A percentile compares a stretch with the other conserved stretches of the same genome.
Conservation (phyloP, 1,139 yeast genomes). For the Spathaspora jeffriesii region DNA sequence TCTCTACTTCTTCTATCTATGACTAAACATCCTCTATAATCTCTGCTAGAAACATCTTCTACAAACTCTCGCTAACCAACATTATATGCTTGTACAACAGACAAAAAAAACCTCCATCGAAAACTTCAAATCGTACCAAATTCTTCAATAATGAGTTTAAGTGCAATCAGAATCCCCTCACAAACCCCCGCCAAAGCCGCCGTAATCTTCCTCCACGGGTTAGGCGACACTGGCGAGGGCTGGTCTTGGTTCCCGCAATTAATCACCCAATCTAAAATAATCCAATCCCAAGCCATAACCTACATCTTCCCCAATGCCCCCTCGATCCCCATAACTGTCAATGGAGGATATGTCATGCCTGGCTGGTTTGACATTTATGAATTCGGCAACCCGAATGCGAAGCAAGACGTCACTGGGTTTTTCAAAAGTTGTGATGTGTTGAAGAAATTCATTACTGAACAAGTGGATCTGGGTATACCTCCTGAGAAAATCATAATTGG, state of each 20-base stretch:
- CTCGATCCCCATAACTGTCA: conserved; percentile 61
- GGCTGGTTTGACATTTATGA: conserved; percentile 85
- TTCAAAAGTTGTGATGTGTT: conserved; percentile 55
- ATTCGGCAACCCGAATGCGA: conserved; percentile 47
- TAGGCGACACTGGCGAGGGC: conserved; percentile 90
- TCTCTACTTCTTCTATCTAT: no score
- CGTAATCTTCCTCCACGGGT: conserved; percentile 82
- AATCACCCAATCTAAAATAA: conserved; percentile 38
- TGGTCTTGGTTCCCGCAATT: conserved; percentile 78
- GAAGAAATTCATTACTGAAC: conserved; percentile 58
- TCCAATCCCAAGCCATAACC: conserved; percentile 59
- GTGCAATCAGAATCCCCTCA: conserved; percentile 25
- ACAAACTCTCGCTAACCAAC: no score
- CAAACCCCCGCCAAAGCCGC: conserved; percentile 47
- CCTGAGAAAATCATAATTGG: conserved; percentile 79
- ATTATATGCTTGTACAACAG: no score
- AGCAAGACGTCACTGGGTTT: conserved; percentile 68
- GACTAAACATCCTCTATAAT: no score
- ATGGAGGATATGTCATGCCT: conserved; percentile 70
- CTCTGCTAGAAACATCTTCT: no score
- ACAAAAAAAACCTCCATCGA: no score
- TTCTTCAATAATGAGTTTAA: conserved; percentile 3
- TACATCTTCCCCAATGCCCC: conserved; percentile 94
- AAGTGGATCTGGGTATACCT: conserved; percentile 62
- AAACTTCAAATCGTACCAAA: background rate